Conservation (phyloP, 2,329 filamentous ascomycete genomes). For the Aspergillus melleus region DNA sequence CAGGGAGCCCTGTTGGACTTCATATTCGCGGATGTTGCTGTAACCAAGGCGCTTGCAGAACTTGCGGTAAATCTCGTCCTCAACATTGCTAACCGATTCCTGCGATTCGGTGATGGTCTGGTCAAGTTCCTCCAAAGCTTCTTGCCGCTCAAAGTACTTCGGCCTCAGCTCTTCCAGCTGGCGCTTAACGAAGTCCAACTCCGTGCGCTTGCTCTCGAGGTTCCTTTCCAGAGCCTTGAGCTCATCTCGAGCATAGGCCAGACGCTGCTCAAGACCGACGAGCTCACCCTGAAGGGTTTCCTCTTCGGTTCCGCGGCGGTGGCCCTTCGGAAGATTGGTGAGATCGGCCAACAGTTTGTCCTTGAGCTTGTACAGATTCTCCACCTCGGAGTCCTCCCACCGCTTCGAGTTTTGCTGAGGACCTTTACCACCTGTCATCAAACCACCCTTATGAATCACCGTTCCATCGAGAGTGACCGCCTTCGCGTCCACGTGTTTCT, state of each 20-base stretch:
- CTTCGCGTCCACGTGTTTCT: constrained; percentile 82
- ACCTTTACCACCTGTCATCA: constrained; percentile 93
- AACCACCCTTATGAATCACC: constrained; percentile 91
- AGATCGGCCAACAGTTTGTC: constrained; percentile 77
- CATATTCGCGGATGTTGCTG: constrained; percentile 85
- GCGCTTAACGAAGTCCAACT: constrained; percentile 70
- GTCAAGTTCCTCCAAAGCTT: constrained; percentile 65
- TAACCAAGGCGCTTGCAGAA: constrained; percentile 91
- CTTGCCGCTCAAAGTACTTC: constrained; percentile 72
- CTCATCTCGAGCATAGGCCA: constrained; percentile 72
- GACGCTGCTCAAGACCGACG: constrained; percentile 73
- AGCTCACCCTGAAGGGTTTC: constrained; percentile 80
- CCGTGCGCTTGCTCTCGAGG: constrained; percentile 77
- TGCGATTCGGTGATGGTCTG: constrained; percentile 57
- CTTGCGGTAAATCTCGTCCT: constrained; percentile 80
- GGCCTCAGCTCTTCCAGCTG: constrained; percentile 76
- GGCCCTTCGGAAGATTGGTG: constrained; percentile 73
- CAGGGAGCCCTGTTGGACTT: constrained; percentile 86
- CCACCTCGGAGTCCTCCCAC: constrained; percentile 88
- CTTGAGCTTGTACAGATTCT: constrained; percentile 74
- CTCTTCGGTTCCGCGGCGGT: constrained; percentile 73
- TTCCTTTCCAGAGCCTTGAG: constrained; percentile 78
- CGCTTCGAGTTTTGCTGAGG: constrained; percentile 74
- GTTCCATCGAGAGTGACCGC: constrained; percentile 94
- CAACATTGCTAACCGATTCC: constrained; percentile 72